phyloP scores from a whole-genome alignment of 345 rosid genomes.

The Carallia brachiata region DNA sequence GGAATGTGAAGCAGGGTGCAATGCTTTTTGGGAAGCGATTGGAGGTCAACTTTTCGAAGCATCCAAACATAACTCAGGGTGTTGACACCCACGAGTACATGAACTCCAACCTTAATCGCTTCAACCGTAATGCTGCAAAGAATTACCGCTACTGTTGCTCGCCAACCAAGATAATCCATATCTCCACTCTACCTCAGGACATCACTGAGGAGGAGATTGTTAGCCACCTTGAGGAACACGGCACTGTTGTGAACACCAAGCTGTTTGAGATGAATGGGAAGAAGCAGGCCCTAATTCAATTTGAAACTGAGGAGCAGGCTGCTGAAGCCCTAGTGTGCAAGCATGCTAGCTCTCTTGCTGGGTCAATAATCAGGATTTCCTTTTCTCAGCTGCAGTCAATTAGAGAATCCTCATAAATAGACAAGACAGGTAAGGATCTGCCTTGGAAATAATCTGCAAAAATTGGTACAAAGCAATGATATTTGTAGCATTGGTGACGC shows the following conservation, averaged over 20 bases:
- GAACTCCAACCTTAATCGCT: conserved; percentile 87
- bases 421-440: conserved; percentile 3
- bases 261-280: conserved; percentile 94
- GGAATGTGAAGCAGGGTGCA: conserved; percentile 58
- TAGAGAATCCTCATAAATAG: conserved; percentile 19
- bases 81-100: conserved; percentile 76
- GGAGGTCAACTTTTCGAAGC: conserved; percentile 96
- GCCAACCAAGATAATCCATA: conserved; percentile 93
- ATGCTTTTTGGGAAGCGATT: conserved; percentile 82
- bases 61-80: conserved; percentile 84
- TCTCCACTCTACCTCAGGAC: conserved; percentile 87
- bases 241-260: conserved; percentile 59
- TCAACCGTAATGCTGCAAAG: conserved; percentile 95
- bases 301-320: conserved; percentile 88
- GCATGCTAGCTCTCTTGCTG: conserved; percentile 79
- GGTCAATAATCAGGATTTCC: conserved; percentile 85
- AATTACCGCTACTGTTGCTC: conserved; percentile 98
- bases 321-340: conserved; percentile 90
- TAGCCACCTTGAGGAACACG: conserved; percentile 75
- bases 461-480: conserved; percentile 25
- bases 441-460: conserved; percentile 12
- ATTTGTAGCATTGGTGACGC: conserved; percentile 24
- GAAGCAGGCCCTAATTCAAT: conserved; percentile 82
- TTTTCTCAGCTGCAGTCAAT: conserved; percentile 89
- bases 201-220: conserved; percentile 78